Evolutionary conservation across 2,329 filamentous ascomycete species (phyloP), one percentile per base, ranked within the genome.

Genomic region (Teratosphaeriaceae sp.): DNA sequence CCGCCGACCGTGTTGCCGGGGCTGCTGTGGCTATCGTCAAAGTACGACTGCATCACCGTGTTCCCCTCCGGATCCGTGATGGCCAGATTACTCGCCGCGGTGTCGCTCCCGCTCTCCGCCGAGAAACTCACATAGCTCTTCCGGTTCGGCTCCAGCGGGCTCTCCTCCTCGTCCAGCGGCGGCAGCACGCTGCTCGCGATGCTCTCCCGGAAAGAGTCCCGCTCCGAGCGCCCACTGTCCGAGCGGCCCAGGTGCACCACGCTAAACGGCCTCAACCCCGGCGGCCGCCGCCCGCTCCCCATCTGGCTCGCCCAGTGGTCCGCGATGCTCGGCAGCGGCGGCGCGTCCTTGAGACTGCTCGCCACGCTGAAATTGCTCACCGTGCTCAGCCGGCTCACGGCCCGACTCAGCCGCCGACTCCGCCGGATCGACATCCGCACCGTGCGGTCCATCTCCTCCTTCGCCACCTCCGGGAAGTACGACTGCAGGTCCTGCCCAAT

Each of bases 401-500:
- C 87, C 63, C 87, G 86, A 69, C 90, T 97, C 50, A 97, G 74
- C 41, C 92, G 84, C 41, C 86, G 87, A 30, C 90, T 97, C 54
- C 92, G 79, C 54, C 90, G 80, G 65, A 96, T 84, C 1, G 90
- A 96, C 66, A 96, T 79, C 38, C 92, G 85, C 49, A 95, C 89
- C 0, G 92, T 97, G 55, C 88, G 85, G 64, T 97, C 92, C 61
- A 98, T 96, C 55, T 94, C 88, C 61, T 95, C 89, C 43, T 87
- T 82, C 38, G 89, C 82, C 57, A 97, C 90, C 58, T 94, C 88
- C 0, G 92, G 92, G 74, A 98, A 98, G 71, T 97, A 98, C 0
- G 89, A 94, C 1, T 88, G 92, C 46, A 98, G 72, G 61, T 98
- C 92, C 18, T 92, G 94, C 20, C 90, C 90, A 60, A 98, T 98